phyloP scores from a whole-genome alignment of 2,329 filamentous ascomycete species.

The Lecanicillium sp. region DNA sequence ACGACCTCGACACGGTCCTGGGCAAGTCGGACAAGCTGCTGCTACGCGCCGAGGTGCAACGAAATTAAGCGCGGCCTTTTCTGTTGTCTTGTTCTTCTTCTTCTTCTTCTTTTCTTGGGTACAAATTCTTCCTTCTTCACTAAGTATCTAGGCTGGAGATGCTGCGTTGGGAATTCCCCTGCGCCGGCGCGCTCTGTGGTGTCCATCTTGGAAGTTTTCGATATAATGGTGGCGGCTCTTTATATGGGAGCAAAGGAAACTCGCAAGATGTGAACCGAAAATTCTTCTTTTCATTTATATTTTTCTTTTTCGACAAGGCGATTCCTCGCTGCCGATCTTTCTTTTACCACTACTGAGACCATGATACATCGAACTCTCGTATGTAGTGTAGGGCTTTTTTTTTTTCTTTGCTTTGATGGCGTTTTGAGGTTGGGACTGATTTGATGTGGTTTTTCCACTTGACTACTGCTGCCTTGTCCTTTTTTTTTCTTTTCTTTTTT shows the following conservation, averaged over 20 bases:
- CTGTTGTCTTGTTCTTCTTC: no score
- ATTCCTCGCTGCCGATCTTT: conserved; percentile 8
- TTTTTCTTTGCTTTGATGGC: background rate
- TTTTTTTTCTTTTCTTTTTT: conserved; percentile 8
- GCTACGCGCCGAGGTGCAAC: conserved; percentile 55
- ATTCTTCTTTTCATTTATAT: conserved; percentile 2
- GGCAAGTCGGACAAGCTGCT: conserved; percentile 83
- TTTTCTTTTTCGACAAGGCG: conserved; percentile 2
- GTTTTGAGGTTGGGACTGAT: conserved; percentile 1
- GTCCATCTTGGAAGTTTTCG: background rate
- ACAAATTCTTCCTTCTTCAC: conserved; percentile 5
- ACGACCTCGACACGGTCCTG: conserved; percentile 74
- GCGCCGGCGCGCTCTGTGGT: background rate
- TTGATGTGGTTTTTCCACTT: background rate
- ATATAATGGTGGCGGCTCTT: background rate
- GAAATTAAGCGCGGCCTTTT: conserved; percentile 3
- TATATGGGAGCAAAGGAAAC: background rate
- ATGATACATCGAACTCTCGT: background rate
- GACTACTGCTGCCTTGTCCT: no score
- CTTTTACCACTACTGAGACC: background rate
- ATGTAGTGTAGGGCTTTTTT: background rate
- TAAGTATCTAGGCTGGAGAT: background rate
- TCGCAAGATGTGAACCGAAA: background rate
- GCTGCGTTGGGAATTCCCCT: background rate
- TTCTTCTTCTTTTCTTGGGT: conserved; percentile 12